Conservation (phyloP, 345 rosid species). For the Hypericum androsaemum region DNA sequence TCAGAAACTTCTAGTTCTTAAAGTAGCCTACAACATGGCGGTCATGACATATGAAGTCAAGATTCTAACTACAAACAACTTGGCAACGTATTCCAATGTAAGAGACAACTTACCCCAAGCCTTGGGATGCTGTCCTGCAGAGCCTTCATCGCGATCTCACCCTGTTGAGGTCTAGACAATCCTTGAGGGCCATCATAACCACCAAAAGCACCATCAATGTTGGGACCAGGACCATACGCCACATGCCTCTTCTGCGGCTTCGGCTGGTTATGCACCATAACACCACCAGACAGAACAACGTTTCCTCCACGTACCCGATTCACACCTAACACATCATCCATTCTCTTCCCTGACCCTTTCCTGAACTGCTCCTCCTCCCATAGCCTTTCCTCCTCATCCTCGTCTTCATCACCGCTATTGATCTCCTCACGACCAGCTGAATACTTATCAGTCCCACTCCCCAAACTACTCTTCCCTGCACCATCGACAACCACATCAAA, state of each 20-base stretch:
- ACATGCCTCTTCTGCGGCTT: conserved; percentile 28
- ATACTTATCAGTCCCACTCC: too few relatives aligned
- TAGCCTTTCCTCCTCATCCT: conserved; percentile 76
- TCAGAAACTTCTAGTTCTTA: too few relatives aligned
- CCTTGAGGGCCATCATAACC: conserved; percentile 38
- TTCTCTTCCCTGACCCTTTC: conserved; percentile 81
- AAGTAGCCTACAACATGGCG: neutral
- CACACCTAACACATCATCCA: conserved; percentile 44
- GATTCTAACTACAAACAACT: neutral
- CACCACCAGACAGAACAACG: conserved; percentile 9
- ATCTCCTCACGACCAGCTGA: too few relatives aligned
- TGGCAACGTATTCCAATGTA: neutral
- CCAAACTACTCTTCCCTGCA: too few relatives aligned
- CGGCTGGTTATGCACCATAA: conserved; percentile 5
- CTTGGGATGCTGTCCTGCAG: conserved; percentile 41
- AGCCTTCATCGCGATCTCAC: conserved; percentile 66
- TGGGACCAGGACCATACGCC: conserved; percentile 28
- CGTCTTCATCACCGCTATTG: conserved; percentile 33
- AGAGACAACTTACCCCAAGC: conserved; percentile 45
- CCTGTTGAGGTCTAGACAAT: conserved; percentile 61
- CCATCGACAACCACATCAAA: conserved; percentile 7
- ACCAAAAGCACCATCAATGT: conserved; percentile 44
- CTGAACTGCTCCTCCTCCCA: conserved; percentile 93
- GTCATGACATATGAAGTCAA: conserved; percentile 6
- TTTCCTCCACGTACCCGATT: conserved; percentile 26